Evolutionary conservation across 2,329 filamentous ascomycete genomes (phyloP).

Genomic region (Diaporthe eres): DNA sequence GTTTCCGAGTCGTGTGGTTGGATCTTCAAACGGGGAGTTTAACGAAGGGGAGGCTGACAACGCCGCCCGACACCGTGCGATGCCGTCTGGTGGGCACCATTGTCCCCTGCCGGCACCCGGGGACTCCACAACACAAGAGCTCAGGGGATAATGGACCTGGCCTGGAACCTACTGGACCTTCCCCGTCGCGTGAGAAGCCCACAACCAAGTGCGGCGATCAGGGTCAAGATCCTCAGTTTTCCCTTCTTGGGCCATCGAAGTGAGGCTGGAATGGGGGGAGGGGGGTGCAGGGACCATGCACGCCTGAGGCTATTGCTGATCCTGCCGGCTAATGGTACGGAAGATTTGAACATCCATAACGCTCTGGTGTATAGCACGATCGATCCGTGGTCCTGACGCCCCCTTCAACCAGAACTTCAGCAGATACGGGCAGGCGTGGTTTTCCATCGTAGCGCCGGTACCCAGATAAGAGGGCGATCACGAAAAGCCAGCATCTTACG

Average conservation of each 20-base stretch:
- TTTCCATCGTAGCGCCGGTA: constrained; percentile 15
- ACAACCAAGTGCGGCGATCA: constrained; percentile 9
- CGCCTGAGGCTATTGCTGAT: constrained; percentile 24
- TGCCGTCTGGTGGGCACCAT: constrained; percentile 4
- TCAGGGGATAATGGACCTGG: constrained; percentile 35
- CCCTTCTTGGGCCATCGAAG: constrained; percentile 18
- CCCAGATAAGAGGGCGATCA: constrained; percentile 24
- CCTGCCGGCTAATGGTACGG: constrained; percentile 22
- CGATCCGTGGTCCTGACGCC: constrained; percentile 17
- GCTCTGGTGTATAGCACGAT: constrained; percentile 24
- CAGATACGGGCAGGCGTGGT: constrained; percentile 19
- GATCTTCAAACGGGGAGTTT: constrained; percentile 9
- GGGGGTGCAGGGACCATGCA: constrained; percentile 1
- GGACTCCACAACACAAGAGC: constrained; percentile 26
- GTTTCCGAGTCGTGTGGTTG: constrained; percentile 26
- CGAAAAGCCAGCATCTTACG: constrained; percentile 25
- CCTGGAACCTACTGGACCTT: constrained; percentile 18
- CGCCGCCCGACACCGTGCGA: constrained; percentile 16
- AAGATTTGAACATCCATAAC: constrained; percentile 27
- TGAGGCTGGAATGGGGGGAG: constrained; percentile 9
- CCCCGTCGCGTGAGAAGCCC: constrained; percentile 9
- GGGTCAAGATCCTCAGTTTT: constrained; percentile 21
- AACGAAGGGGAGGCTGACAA: constrained; percentile 23
- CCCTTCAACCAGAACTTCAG: constrained; percentile 17
- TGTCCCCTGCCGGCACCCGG: constrained; percentile 17